Evolutionary conservation across 1,284 basidiomycete species (phyloP), one percentile per base, ranked within the genome.

Genomic region (Peniophora sp.): DNA sequence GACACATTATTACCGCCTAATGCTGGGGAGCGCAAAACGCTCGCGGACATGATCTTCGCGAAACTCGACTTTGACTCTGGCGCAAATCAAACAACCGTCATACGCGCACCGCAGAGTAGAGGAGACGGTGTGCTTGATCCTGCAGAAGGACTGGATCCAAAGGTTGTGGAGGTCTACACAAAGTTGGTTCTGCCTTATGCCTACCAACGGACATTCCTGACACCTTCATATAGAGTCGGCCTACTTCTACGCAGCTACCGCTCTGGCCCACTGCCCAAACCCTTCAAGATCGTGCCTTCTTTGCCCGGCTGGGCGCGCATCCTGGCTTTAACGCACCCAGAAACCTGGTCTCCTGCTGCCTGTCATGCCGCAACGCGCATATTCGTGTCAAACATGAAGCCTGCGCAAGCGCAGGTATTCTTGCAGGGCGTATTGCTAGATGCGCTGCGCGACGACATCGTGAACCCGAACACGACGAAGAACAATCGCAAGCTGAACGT

Each of bases 221-320:
- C 20, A 14, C 14, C 32, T 44, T 20, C 35, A 17, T 49, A 19
- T 52, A 94, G 93, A 74, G 83, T 97, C 50, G 96, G 93, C 25
- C 73, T 81, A 57, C 84, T 96, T 55, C 78, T 99, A 32, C 88
- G 83, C 44, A 85, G 87, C 51, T 98, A 99, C 77, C 95, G 92
- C 63, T 97, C 95, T 8, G 96, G 96, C 2, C 88, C 94, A 1
- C 76, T 99, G 0, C 97, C 97, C 17, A 99, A 99, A 72, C 81
- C 94, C 1, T 96, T 99, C 83, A 99, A 99, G 75, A 92, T 99
- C 53, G 89, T 99, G 27, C 97, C 97, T 2, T 92, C 95, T 3
- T 82, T 98, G 20, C 91, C 92, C 5, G 87, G 92, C 56, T 99
- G 97, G 97, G 94, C 95, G 8, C 89, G 93, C 50, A 85, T 99